Percentiles rank a stretch among this genome's conserved stretches.
Conservation (phyloP, 495 filamentous ascomycete genomes). For the Aspergillus baeticus region DNA sequence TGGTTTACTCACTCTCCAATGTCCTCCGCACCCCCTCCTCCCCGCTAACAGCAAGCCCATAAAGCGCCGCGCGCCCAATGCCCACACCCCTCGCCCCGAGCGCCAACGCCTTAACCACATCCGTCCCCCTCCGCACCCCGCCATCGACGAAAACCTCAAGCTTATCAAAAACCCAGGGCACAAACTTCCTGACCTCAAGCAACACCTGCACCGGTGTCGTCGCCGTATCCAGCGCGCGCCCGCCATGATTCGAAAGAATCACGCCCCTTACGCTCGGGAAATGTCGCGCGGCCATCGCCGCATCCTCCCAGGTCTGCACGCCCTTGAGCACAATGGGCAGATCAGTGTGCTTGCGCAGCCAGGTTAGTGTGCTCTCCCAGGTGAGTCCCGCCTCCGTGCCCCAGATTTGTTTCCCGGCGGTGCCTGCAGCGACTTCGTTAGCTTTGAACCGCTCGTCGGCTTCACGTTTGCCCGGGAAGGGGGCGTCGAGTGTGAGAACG, state of each 20-base stretch:
- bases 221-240: conserved; percentile 80
- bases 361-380: conserved; percentile 78
- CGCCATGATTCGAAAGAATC: conserved; percentile 90
- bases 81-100: conserved; percentile 85
- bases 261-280: conserved; percentile 71
- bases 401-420: conserved; percentile 30
- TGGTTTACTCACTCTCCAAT: conserved; percentile 67
- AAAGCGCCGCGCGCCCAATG: conserved; percentile 77
- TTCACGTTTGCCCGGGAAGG: conserved; percentile 87
- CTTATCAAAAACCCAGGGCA: conserved; percentile 76
- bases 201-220: conserved; percentile 84
- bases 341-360: conserved; percentile 70
- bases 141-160: conserved; percentile 89
- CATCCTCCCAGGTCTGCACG: conserved; percentile 90
- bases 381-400: conserved; percentile 77
- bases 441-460: conserved; percentile 69
- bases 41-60: conserved; percentile 79
- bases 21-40: conserved; percentile 76
- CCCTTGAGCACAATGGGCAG: conserved; percentile 89
- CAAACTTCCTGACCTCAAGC: conserved; percentile 85
- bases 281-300: conserved; percentile 66
- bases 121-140: conserved; percentile 81
- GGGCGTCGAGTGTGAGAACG: conserved; percentile 84
- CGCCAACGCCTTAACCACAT: conserved; percentile 86
- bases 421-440: conserved; percentile 14